A percentile compares a stretch with the other conserved stretches of the same genome.
Conservation (phyloP, 129 eudicot genomes). For the Flaveria sonorensis region DNA sequence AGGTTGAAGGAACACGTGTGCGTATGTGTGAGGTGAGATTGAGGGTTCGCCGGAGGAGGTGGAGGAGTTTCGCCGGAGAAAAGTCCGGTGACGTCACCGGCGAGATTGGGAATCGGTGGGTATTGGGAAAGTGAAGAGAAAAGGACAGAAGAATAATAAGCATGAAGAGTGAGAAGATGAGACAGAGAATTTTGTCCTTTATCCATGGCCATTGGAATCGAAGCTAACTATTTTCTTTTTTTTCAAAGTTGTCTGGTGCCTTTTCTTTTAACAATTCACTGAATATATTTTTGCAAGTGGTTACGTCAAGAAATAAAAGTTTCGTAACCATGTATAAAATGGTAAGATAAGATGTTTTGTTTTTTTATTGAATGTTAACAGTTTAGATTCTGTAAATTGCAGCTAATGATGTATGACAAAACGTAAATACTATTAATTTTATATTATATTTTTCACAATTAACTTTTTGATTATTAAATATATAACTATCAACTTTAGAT, state of each 20-base stretch:
- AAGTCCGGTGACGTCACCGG: constrained; percentile 3
- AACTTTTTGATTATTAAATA: too few species aligned
- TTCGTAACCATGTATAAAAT: too few species aligned
- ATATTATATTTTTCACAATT: too few species aligned
- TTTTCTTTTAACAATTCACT: background rate
- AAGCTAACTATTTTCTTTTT: constrained; percentile 12
- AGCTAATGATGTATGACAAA: too few species aligned
- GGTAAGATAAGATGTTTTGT: too few species aligned
- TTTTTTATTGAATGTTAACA: too few species aligned
- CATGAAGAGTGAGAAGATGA: constrained; percentile 22
- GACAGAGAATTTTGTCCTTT: constrained; percentile 47
- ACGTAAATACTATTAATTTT: too few species aligned
- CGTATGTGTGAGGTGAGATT: background rate
- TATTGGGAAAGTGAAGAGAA: constrained; percentile 34
- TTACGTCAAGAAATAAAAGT: too few species aligned
- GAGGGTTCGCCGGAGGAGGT: background rate
- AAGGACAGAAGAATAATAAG: constrained; percentile 29
- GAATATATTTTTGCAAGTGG: too few species aligned
- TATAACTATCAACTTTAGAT: too few species aligned
- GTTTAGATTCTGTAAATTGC: too few species aligned
- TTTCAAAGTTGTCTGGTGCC: background rate
- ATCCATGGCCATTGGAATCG: constrained; percentile 37
- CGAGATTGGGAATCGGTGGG: background rate
- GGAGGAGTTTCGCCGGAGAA: background rate
- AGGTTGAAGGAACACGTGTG: background rate